These are phyloP conservation scores for Tilletiopsis washingtonensis DNA, from an alignment of 1,284 basidiomycete genomes.

Conservation along the genomic window DNA sequence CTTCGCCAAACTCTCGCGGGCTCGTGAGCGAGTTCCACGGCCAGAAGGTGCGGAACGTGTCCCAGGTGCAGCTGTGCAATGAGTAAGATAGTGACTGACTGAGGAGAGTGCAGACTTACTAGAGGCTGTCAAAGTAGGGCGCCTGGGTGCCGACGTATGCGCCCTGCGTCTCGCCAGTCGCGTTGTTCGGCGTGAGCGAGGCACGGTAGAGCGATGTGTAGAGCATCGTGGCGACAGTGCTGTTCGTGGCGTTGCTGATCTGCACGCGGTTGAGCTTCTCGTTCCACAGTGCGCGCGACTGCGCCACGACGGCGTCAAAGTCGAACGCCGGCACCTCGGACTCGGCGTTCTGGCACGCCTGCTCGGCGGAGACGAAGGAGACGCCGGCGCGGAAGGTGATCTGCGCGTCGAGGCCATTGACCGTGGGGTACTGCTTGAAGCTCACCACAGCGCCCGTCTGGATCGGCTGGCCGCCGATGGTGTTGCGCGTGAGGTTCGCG, in stretches of 20 bases:
- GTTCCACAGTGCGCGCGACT: conserved; percentile 25
- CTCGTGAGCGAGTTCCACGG: conserved; percentile 31
- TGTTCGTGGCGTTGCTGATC: conserved; percentile 21
- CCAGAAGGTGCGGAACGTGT: conserved; percentile 26
- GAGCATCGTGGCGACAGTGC: conserved; percentile 24
- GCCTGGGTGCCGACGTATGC: conserved; percentile 11
- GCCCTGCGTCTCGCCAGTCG: conserved; percentile 15
- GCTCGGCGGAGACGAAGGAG: conserved; percentile 24
- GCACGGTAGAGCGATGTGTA: conserved; percentile 37
- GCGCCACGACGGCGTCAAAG: conserved; percentile 19
- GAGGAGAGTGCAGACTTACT: conserved; percentile 9
- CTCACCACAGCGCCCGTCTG: conserved; percentile 30
- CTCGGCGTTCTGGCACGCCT: conserved; percentile 36
- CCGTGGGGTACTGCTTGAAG: conserved; percentile 1
- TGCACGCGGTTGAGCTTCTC: conserved; percentile 31
- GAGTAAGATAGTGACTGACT: neutral
- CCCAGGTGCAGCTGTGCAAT: conserved; percentile 2
- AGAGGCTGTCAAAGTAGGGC: conserved; percentile 33
- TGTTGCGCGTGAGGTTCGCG: conserved; percentile 15
- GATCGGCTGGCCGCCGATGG: conserved; percentile 15
- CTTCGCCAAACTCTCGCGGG: conserved; percentile 29
- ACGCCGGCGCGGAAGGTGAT: conserved; percentile 28
- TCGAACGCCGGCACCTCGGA: conserved; percentile 23
- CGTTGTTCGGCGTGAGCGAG: conserved; percentile 40
- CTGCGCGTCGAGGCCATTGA: neutral